Base-by-base conservation (phyloP, 2,329 filamentous ascomycete genomes). In the Epichloe hybrida region DNA sequence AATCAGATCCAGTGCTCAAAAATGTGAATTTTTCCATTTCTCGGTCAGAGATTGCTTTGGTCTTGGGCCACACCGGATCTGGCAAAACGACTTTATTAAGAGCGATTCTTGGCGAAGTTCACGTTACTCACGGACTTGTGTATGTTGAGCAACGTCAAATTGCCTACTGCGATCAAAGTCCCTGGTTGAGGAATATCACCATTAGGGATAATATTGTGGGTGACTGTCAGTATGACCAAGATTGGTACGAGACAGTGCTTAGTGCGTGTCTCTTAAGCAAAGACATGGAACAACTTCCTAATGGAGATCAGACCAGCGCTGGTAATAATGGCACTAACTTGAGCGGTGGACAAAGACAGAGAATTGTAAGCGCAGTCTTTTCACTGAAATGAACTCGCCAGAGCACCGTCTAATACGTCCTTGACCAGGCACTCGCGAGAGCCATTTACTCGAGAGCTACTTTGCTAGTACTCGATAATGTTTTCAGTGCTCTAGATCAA, bases 331-430 rank as follows among this genome's bases (percentile, higher is more conserved):
- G 68, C 1, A 55, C 65, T n/a, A 62, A 55, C 37, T 52, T 70
- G 12, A 69, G 66, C 46, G 67, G 67, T 45, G 68, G 67, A 3
- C 67, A 71, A 50, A 61, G 56, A 46, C 62, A 66, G 35, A 57
- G 65, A 37, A 57, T 68, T 43, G 64, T 66, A n/a, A 23, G 41
- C 23, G 21, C 17, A 9, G 17, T 40, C n/a, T 13, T 15, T 23
- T 17, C 20, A 23, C 35, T 23, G 27, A 35, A 23, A 12, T n/a
- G n/a, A 38, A 5, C 23, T 31, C 27, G 27, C 8, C 9, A 8
- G 34, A 56, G 43, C 46, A 27, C 20, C 11, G 8, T 11, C 7
- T n/a, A 9, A 17, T 50, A 50, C 21, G 13, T 15, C 20, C 11
- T 31, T 31, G 27, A 31, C 21, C 20, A 54, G 56, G 64, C 66